These are phyloP conservation scores for Musa schizocarpa DNA, from an alignment of 176 grass and related monocot species.

Conservation along the genomic window DNA sequence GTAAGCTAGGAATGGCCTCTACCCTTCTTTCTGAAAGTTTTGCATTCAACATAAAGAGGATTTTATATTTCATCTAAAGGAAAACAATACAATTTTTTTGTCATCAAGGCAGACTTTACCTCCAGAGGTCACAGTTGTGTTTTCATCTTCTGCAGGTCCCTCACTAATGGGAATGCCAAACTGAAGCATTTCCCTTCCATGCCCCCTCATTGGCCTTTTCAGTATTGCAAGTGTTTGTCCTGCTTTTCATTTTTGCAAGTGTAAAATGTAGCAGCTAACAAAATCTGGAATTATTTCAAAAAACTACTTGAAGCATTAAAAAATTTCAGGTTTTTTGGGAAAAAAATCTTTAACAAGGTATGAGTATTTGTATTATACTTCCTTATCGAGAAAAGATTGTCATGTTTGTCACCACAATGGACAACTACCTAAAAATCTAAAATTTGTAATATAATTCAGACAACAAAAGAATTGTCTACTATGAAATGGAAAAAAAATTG, in stretches of 20 bases:
- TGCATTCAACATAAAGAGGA: slow-evolving; percentile 5
- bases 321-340: no score
- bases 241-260: slow-evolving; percentile 25
- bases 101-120: slow-evolving; percentile 22
- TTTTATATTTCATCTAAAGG: background rate
- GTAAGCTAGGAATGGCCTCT: slow-evolving; percentile 53
- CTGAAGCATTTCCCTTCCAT: slow-evolving; percentile 90
- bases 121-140: slow-evolving; percentile 16
- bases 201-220: slow-evolving; percentile 77
- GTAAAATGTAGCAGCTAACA: background rate
- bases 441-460: no score
- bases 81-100: background rate
- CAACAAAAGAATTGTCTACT: no score
- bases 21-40: slow-evolving; percentile 52
- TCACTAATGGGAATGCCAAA: slow-evolving; percentile 61
- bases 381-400: background rate
- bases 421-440: background rate
- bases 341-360: background rate
- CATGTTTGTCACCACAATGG: background rate
- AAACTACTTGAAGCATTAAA: background rate
- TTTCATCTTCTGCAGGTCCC: slow-evolving; percentile 65
- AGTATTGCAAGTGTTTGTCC: slow-evolving; percentile 55
- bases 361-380: background rate
- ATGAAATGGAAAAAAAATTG: no score
- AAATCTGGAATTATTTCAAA: background rate